A percentile compares a stretch with the other conserved stretches of the same genome.
Conservation (phyloP, 1,284 basidiomycete genomes). For the Irpex sp. region DNA sequence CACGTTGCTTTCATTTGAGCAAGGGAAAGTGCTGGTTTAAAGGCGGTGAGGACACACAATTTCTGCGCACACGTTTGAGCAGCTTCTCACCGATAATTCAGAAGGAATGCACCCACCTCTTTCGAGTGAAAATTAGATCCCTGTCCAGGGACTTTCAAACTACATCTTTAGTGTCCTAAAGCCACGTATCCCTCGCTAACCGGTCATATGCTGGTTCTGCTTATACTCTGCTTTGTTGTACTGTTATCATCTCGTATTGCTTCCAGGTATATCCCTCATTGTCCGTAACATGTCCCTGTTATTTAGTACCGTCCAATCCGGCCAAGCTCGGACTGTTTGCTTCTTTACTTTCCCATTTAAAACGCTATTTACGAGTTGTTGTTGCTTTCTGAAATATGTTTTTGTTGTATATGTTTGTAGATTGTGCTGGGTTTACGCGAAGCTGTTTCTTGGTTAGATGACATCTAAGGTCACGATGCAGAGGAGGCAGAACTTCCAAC, state of each 20-base stretch:
- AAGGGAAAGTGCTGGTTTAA: slow-evolving; percentile 81
- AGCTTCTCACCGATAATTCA: neutral
- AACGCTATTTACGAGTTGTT: neutral
- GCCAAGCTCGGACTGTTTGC: too few species aligned
- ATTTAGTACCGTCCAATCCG: neutral
- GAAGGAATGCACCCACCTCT: slow-evolving; percentile 8
- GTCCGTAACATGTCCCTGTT: neutral
- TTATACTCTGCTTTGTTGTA: neutral
- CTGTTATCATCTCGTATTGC: neutral
- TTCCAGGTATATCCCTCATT: neutral
- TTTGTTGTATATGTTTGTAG: neutral
- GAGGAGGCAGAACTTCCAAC: neutral
- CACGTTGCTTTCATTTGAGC: slow-evolving; percentile 39
- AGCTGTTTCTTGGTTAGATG: neutral
- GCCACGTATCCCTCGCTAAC: neutral
- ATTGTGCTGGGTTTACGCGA: neutral
- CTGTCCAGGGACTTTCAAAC: slow-evolving; percentile 3
- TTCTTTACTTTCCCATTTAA: neutral
- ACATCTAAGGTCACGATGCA: neutral
- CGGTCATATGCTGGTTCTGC: neutral
- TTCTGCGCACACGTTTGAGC: neutral
- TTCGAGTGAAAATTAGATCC: slow-evolving; percentile 8
- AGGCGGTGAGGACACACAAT: slow-evolving; percentile 48
- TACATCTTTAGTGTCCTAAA: slow-evolving; percentile 1
- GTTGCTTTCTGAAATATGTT: neutral